Evolutionary conservation across 441 rosid genomes (phyloP).

Genomic region (Viola pubescens): DNA sequence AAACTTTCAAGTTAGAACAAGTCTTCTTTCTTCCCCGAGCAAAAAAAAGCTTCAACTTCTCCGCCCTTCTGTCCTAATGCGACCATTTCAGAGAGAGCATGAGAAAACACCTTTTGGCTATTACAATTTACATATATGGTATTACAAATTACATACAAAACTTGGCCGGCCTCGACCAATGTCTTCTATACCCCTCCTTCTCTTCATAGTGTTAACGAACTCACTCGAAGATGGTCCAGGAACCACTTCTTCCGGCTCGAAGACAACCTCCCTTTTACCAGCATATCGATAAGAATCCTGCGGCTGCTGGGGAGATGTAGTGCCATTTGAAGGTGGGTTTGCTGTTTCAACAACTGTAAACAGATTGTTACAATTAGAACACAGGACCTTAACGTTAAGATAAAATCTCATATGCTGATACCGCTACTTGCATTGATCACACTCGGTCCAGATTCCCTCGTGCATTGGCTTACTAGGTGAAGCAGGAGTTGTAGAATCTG

Average conservation of each 20-base stretch:
- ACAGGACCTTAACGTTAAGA: constrained; percentile 52
- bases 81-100: too few relatives aligned
- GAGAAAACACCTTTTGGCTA: too few relatives aligned
- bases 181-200: constrained; percentile 33
- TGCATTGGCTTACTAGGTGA: too few relatives aligned
- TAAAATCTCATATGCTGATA: constrained; percentile 57
- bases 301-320: constrained; percentile 29
- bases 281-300: constrained; percentile 31
- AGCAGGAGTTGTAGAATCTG: too few relatives aligned
- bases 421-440: constrained; percentile 51
- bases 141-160: too few relatives aligned
- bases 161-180: constrained; percentile 4
- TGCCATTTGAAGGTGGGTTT: constrained; percentile 38
- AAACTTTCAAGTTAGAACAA: too few relatives aligned
- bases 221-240: constrained; percentile 23
- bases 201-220: constrained; percentile 25
- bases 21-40: too few relatives aligned
- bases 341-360: constrained; percentile 50
- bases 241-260: constrained; percentile 23
- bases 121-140: too few relatives aligned
- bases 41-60: too few relatives aligned
- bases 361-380: constrained; percentile 51
- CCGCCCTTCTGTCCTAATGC: too few relatives aligned
- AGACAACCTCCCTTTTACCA: constrained; percentile 33
- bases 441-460: constrained; percentile 52